Conservation (phyloP, 73 alveolate species). For the Paraurostyla sp. region DNA sequence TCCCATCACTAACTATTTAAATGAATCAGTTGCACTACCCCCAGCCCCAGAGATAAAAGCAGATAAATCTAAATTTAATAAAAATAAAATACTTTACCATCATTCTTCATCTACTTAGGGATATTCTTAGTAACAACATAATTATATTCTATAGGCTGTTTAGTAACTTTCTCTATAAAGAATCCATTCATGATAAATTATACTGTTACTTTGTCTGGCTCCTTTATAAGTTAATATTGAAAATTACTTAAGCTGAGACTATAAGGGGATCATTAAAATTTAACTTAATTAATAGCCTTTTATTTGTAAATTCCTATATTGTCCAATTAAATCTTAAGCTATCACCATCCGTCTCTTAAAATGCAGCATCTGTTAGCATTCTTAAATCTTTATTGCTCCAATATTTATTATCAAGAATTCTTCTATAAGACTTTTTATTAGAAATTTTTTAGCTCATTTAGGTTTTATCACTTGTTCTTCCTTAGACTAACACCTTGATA, state of each 20-base stretch:
- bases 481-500: not conserved
- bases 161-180: not conserved
- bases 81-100: not conserved
- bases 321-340: not conserved
- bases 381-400: not conserved
- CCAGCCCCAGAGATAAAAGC: not conserved
- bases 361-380: too few relatives aligned
- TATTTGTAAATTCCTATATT: not conserved
- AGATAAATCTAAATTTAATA: not conserved
- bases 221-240: not conserved
- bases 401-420: not conserved
- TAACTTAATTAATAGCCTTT: not conserved
- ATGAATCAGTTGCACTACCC: not conserved
- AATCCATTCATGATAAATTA: slow-evolving; percentile 12
- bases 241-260: slow-evolving; percentile 19
- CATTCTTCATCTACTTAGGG: slow-evolving; percentile 26
- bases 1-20: not conserved
- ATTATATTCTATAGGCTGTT: not conserved
- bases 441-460: too few relatives aligned
- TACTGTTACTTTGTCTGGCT: not conserved
- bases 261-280: not conserved
- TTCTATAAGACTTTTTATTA: not conserved
- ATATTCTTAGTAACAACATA: not conserved
- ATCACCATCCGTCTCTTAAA: too few relatives aligned
- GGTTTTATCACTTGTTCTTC: too few relatives aligned